Evolutionary conservation across 495 filamentous ascomycete genomes (phyloP), one percentile per base, ranked within the genome.

Genomic region (Neurospora cerealis): DNA sequence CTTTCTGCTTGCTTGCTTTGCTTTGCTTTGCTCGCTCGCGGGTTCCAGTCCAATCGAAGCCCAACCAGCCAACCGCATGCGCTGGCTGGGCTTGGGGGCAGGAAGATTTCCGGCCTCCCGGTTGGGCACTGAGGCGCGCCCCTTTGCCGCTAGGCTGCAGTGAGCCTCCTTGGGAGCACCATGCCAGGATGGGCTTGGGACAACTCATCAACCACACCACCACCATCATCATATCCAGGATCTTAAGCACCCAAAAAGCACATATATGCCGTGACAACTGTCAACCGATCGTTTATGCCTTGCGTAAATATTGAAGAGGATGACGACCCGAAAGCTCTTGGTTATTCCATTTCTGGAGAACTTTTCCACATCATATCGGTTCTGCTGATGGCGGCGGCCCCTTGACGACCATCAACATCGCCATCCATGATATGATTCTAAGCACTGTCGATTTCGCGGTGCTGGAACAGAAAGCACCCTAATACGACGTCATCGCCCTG

Each of bases 111-210:
- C 74, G 70, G 75, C 70, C 34, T 75, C 75, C 75, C 76, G 77
- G 85, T 86, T 86, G 83, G 85, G 84, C 85, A 86, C 75, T 80
- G 82, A 81, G 79, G 78, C 83, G 82, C 80, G 54, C 54, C 54
- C 28, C 28, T 71, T 83, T 82, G 80, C 82, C 81, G 78, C 81
- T 82, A 78, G 81, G 80, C 81, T 81, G 82, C 83, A 82, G 75
- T 77, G 54, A 34, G 54, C 54, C 54, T 62, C 54, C 54, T 62
- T 62, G 54, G 54, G 54, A 62, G 28, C n/a, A n/a, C n/a, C 21
- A 24, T 54, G 46, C 24, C 28, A 62, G 13, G 28, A 62, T 15
- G 28, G 54, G 24, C 24, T 32, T 32, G 54, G 54, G 28, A 66
- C 54, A 66, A 66, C 54, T 66, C 54, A 66, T 66, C 54, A 66